Base-by-base conservation (phyloP, 805 yeast species). In the Yarrowia sp. region DNA sequence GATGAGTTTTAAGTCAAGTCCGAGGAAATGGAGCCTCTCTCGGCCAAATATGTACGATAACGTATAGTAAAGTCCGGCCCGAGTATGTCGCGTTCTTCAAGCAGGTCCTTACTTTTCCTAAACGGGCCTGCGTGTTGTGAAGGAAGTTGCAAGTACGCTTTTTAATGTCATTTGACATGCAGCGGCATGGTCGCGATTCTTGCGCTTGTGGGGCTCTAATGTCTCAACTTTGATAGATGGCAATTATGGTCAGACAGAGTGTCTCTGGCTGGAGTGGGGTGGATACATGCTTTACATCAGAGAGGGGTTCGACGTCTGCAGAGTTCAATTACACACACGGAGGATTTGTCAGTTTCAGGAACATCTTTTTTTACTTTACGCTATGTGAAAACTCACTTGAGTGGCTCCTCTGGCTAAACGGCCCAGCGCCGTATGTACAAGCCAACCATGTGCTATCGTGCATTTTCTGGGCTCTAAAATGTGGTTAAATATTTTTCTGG, bases 21-120 rank as follows among this genome's bases (percentile, higher is more conserved):
- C 55, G 55, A 35, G n/a, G 55, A 48, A 48, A 33, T 35, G 39
- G 55, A 35, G 55, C 6, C 31, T 32, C 51, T 45, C 39, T 32
- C 53, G 53, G 53, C 5, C n/a, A 15, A 17, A 47, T 32, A 17
- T 15, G 28, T 15, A 11, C 51, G 38, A 32, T 47, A 32, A 11
- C 53, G 39, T 47, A 47, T 32, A 31, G 36, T 3, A 18, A 28
- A 8, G 8, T n/a, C 9, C 36, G 36, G 9, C 3, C 17, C 3
- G 28, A 5, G 5, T 22, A 22, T 3, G 28, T 22, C 28, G 28
- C 28, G 28, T 22, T 22, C 28, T 22, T 22, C 28, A 22, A 22
- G 28, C 28, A 22, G 28, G 28, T 22, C 28, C 28, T 22, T 22
- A 22, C 28, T 22, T 22, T 22, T 22, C 28, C 28, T 3, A 22